phyloP scores from a whole-genome alignment of 2,329 filamentous ascomycete species.

The Lecanosticta acicola region DNA sequence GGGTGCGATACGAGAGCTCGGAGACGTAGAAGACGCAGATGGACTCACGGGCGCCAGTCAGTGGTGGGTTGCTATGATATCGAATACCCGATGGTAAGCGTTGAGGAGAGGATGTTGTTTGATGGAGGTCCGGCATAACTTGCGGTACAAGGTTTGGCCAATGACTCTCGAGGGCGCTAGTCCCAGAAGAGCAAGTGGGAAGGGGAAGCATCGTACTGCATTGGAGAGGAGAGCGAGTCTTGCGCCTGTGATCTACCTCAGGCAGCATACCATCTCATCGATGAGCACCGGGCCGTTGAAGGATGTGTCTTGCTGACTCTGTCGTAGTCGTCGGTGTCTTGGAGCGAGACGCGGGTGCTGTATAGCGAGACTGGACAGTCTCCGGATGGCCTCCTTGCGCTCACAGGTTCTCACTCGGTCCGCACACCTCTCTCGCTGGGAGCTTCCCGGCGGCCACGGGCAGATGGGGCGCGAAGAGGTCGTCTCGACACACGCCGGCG shows the following conservation, averaged over 20 bases:
- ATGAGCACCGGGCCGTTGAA: too few relatives aligned
- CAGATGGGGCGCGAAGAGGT: too few relatives aligned
- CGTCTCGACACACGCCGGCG: too few relatives aligned
- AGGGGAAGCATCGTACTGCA: too few relatives aligned
- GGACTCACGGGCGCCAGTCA: neutral
- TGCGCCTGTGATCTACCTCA: too few relatives aligned
- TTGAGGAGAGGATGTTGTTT: neutral
- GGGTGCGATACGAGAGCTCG: neutral
- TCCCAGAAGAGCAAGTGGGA: neutral
- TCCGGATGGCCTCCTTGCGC: conserved; percentile 24
- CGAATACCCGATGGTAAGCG: conserved; percentile 7
- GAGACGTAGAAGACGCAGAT: conserved; percentile 1
- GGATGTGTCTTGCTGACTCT: too few relatives aligned
- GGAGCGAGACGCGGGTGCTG: neutral
- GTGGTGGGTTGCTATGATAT: conserved; percentile 1
- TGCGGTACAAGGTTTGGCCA: neutral
- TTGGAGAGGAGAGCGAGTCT: too few relatives aligned
- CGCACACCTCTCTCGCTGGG: too few relatives aligned
- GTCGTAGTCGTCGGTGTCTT: neutral
- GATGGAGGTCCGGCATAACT: neutral
- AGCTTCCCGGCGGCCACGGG: too few relatives aligned
- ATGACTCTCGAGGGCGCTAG: neutral
- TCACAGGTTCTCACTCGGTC: too few relatives aligned
- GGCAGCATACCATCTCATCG: too few relatives aligned
- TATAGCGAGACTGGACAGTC: neutral